Evolutionary conservation across 805 yeast species (phyloP).

Genomic region (Barnettozyma vustinii): DNA sequence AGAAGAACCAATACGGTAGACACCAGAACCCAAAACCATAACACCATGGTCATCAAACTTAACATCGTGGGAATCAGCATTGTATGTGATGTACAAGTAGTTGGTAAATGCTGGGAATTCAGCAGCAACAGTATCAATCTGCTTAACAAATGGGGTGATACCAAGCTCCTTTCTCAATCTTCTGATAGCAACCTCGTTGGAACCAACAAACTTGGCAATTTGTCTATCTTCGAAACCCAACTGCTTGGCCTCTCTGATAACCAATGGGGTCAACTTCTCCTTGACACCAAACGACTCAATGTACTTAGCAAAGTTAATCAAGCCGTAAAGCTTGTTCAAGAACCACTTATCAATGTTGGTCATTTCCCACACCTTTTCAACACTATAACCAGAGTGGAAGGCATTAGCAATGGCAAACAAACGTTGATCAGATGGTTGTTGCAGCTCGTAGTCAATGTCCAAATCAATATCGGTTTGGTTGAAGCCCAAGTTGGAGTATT

Average conservation of each 20-base stretch:
- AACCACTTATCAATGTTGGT: constrained; percentile 97
- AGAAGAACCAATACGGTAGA: constrained; percentile 96
- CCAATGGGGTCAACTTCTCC: constrained; percentile 52
- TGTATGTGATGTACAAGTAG: constrained; percentile 91
- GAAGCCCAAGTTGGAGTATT: constrained; percentile 94
- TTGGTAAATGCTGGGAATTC: constrained; percentile 97
- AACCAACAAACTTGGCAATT: constrained; percentile 79
- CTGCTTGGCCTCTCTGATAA: constrained; percentile 85
- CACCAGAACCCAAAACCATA: constrained; percentile 97
- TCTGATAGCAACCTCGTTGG: constrained; percentile 91
- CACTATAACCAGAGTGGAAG: constrained; percentile 79
- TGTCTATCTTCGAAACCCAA: constrained; percentile 96
- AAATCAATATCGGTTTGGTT: constrained; percentile 69
- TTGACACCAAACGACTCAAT: constrained; percentile 51
- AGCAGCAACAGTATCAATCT: constrained; percentile 97
- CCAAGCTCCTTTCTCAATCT: constrained; percentile 83
- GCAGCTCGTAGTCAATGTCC: constrained; percentile 88
- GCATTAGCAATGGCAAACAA: constrained; percentile 96
- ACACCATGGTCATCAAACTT: constrained; percentile 88
- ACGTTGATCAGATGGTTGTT: constrained; percentile 96
- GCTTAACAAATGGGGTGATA: constrained; percentile 87
- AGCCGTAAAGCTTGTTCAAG: constrained; percentile 73
- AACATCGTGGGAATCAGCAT: constrained; percentile 84
- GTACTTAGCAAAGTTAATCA: constrained; percentile 65
- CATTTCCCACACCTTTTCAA: constrained; percentile 85